Percentiles rank a stretch among this genome's conserved stretches.
phyloP scores from a whole-genome alignment of 306 rosid species.

The Cucurbita moschata region DNA sequence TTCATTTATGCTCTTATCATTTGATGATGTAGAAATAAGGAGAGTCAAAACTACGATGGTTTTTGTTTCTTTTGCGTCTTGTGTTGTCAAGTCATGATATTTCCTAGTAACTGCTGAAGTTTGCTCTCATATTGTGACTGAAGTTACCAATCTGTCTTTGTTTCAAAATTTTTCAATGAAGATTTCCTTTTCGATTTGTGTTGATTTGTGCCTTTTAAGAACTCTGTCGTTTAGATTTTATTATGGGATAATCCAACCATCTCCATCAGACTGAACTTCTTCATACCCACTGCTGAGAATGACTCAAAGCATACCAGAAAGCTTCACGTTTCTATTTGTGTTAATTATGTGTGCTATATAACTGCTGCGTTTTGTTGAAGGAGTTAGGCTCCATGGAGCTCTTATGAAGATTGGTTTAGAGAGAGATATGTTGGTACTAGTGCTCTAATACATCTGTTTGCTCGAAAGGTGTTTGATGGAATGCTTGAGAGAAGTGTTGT shows the following conservation, averaged over 20 bases:
- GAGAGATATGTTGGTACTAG: constrained; percentile 37
- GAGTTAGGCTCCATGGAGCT: constrained; percentile 52
- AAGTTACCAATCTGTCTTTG: background rate
- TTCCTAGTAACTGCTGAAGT: background rate
- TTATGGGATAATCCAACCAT: background rate
- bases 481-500: constrained; percentile 67
- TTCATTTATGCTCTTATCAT: background rate
- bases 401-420: constrained; percentile 50
- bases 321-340: constrained; percentile 51
- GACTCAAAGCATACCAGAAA: constrained; percentile 15
- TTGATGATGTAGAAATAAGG: background rate
- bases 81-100: background rate
- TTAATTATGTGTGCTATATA: constrained; percentile 55
- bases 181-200: background rate
- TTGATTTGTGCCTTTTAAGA: background rate
- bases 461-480: constrained; percentile 50
- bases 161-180: background rate
- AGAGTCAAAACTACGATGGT: background rate
- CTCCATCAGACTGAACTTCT: constrained; percentile 19
- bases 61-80: background rate
- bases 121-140: background rate
- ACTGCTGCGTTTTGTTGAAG: constrained; percentile 29
- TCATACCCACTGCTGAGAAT: constrained; percentile 12
- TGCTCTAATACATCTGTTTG: constrained; percentile 48
- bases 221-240: background rate